Base-by-base conservation (phyloP, 176 grass and related monocot species). In the Cenchrus fungigraminus region DNA sequence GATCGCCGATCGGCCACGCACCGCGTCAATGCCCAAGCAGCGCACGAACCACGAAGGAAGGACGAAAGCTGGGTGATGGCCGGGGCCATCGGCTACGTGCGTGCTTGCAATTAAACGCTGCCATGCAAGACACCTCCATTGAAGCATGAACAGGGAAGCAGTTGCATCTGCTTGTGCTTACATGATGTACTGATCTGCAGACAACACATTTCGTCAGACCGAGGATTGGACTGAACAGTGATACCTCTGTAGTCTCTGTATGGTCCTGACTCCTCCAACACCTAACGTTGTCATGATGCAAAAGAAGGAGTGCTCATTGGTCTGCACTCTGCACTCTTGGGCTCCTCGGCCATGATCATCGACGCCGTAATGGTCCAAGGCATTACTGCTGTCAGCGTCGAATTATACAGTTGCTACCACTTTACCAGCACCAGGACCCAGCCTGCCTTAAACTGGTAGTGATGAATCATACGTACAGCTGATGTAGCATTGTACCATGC, bases 361-460 rank as follows among this genome's bases (percentile, higher is more conserved):
- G 74, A 12, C 20, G 10, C 40, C 58, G 58, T 60, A 42, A 68
- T 65, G 57, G 58, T 11, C 57, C 83, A 64, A 47, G 22, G 37
- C 40, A 78, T 77, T 54, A 65, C 37, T 78, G 58, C 28, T 68
- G 79, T 61, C 71, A 75, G 16, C 67, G 58, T 73, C 46, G 28
- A 45, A 12, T 50, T 50, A 76, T 20, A 59, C 60, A 57, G 31
- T 32, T 47, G 15, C 49, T 78, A 68, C n/a, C 37, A 40, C 37
- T 40, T 40, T 40, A 40, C 37, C 37, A 40, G 37, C 37, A 40
- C 37, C 72, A 65, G 74, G 80, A 83, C 74, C 88, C 88, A 74
- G 68, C 40, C 17, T n/a, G 43, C 66, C 57, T 13, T 42, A 16
- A 78, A 78, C 84, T 37, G 13, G 29, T 8, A 45, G 62, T 49